Evolutionary conservation across 139 green algal genomes (phyloP), one percentile per base, ranked within the genome.

Genomic region (Pleodorina starrii): DNA sequence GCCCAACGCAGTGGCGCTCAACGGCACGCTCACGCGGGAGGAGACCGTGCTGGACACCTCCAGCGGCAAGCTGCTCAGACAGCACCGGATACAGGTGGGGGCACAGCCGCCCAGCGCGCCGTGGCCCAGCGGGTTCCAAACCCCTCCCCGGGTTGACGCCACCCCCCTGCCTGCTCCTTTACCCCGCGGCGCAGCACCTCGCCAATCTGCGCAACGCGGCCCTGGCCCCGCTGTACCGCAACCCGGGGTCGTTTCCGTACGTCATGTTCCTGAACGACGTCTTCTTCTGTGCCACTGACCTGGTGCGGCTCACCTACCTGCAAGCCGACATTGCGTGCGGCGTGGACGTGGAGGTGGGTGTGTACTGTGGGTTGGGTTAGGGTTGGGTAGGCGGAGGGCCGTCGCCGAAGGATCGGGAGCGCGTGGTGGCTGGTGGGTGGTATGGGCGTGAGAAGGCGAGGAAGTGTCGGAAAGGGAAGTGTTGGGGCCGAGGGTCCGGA

Each of bases 221-320:
- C 11, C 14, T 82, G 74, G 25, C 36, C 44, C 74, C 74, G 44
- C 74, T 82, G 74, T 82, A 82, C 27, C 17, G 46, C 27, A 66
- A 63, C 6, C 43, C 43, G 27, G 43, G 44, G 23, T 43, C 74
- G 4, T 82, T 66, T 25, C 44, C 36, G 42, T 63, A 66, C 42
- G 74, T 82, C 29, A 46, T 66, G 74, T 82, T 82, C 42, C 35
- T 82, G 17, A 82, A 82, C 29, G 74, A 82, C 74, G 44, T 82
- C 27, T 82, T 82, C 74, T 82, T 82, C 74, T 82, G 74, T 44
- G 74, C 74, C 35, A 23, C 74, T 1, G 74, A 82, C 29, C n/a
- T 82, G n/a, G 29, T 82, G 44, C 74, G 74, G 2, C 74, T 82
- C 11, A 82, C 35, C 7, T 63, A 82, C 74, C n/a, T 82, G 44